Percentiles rank a stretch among this genome's conserved stretches.
These are phyloP conservation scores for Boletus fagicola DNA, from an alignment of 768 basidiomycete genomes.

Conservation along the genomic window DNA sequence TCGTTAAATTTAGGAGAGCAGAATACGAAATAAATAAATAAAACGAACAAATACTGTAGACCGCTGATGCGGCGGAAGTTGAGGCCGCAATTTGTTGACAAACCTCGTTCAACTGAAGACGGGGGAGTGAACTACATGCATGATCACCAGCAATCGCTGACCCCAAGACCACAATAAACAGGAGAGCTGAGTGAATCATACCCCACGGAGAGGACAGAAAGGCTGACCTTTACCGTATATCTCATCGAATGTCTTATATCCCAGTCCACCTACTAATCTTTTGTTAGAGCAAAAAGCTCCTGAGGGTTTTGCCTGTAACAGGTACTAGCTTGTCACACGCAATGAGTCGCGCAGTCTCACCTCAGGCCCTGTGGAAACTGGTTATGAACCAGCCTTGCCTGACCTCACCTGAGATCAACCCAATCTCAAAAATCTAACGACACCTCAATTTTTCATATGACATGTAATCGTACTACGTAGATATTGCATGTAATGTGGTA, in stretches of 20 bases:
- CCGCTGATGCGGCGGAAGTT: constrained; percentile 44
- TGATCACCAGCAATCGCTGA: neutral
- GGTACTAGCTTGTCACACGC: no score
- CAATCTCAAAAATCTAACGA: no score
- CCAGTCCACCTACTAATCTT: neutral
- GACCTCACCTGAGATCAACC: no score
- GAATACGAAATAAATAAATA: neutral
- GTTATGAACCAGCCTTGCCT: no score
- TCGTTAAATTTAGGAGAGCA: neutral
- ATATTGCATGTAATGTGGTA: no score
- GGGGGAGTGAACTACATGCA: no score
- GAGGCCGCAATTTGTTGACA: constrained; percentile 39
- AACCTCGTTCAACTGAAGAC: neutral
- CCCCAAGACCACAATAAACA: neutral
- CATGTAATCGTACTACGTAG: no score
- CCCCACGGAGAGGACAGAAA: neutral
- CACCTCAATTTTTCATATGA: no score
- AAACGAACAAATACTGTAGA: constrained; percentile 43
- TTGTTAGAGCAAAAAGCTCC: neutral
- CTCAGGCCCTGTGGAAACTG: no score
- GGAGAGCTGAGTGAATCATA: neutral
- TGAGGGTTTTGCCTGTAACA: neutral
- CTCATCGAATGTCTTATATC: neutral
- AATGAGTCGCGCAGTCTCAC: no score
- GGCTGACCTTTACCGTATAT: neutral